These are phyloP conservation scores for Mrakia blollopis DNA, from an alignment of 768 basidiomycete genomes.

Conservation along the genomic window DNA sequence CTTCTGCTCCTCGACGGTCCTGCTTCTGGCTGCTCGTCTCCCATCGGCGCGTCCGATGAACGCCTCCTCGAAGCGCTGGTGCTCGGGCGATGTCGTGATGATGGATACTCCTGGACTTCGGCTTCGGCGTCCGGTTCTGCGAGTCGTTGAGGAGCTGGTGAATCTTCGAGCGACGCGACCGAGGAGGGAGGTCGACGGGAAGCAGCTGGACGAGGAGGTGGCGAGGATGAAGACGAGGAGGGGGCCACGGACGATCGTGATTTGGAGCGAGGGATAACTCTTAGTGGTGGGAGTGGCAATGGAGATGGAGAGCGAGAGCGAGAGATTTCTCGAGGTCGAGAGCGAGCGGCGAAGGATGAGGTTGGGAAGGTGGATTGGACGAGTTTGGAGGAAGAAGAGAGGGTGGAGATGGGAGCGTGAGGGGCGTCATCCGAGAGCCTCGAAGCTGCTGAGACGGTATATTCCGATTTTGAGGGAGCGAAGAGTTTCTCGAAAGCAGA, in stretches of 20 bases:
- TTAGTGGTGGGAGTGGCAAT: not conserved
- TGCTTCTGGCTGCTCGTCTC: not conserved
- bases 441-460: slow-evolving; percentile 50
- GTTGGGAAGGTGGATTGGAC: slow-evolving; percentile 9
- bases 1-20: not conserved
- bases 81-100: not conserved
- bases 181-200: not conserved
- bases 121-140: not conserved
- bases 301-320: not conserved
- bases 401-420: not conserved
- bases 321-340: not conserved
- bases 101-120: not conserved
- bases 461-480: slow-evolving; percentile 67
- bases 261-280: not conserved
- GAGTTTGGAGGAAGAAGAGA: not conserved
- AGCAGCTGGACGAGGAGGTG: not conserved
- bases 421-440: slow-evolving; percentile 33
- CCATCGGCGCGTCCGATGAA: not conserved
- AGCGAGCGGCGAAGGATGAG: not conserved
- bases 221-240: not conserved
- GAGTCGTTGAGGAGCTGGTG: not conserved
- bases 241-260: not conserved
- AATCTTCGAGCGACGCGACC: not conserved
- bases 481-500: slow-evolving; percentile 63
- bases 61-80: not conserved